Conservation (phyloP, 2,329 filamentous ascomycete species). For the Xylariales sp. region DNA sequence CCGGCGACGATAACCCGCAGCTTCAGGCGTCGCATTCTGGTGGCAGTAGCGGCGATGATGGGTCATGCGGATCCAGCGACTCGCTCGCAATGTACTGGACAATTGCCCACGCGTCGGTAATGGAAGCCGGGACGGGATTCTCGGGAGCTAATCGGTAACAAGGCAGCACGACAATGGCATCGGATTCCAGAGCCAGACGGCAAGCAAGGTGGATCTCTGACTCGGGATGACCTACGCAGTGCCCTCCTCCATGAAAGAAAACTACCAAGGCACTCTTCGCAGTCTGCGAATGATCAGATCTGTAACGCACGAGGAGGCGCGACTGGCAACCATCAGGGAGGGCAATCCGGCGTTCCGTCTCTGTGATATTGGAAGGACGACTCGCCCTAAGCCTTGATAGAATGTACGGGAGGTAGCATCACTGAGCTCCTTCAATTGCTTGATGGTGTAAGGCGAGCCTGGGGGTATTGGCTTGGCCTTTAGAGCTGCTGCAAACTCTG, state of each 20-base stretch:
- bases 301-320: slow-evolving; percentile 10
- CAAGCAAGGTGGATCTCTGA: slow-evolving; percentile 12
- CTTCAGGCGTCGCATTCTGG: neutral
- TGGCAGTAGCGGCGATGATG: neutral
- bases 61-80: neutral
- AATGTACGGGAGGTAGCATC: slow-evolving; percentile 3
- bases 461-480: slow-evolving; percentile 10
- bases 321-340: slow-evolving; percentile 8
- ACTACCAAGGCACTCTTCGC: slow-evolving; percentile 10
- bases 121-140: slow-evolving; percentile 44
- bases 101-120: slow-evolving; percentile 48
- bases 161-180: slow-evolving; percentile 11
- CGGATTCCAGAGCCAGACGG: slow-evolving; percentile 7
- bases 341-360: slow-evolving; percentile 9
- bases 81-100: slow-evolving; percentile 40
- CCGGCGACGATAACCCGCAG: slow-evolving; percentile 6
- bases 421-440: slow-evolving; percentile 3
- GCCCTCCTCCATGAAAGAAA: slow-evolving; percentile 13
- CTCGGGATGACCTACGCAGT: slow-evolving; percentile 13
- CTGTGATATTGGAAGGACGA: slow-evolving; percentile 9
- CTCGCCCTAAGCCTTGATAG: slow-evolving; percentile 1
- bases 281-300: neutral
- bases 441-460: slow-evolving; percentile 4
- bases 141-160: slow-evolving; percentile 54
- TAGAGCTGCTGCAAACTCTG: slow-evolving; percentile 12